These are phyloP conservation scores for Scleroderma bovista DNA, from an alignment of 768 basidiomycete species.

Conservation along the genomic window DNA sequence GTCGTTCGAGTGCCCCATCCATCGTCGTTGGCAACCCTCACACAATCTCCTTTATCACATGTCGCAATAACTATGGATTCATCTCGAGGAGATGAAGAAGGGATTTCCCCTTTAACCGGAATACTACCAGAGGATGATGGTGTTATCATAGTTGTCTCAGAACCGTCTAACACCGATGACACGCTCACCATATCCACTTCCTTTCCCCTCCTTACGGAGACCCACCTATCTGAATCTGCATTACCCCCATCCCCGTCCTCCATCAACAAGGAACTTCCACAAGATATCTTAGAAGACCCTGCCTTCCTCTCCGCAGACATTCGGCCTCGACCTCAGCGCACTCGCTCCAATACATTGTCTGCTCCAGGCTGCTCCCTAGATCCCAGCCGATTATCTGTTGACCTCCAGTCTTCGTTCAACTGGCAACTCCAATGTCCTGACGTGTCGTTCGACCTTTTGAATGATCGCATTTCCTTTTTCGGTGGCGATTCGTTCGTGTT, in stretches of 20 bases:
- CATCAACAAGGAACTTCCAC: neutral
- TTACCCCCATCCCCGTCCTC: neutral
- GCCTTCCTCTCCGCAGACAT: slow-evolving; percentile 7
- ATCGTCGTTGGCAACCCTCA: slow-evolving; percentile 8
- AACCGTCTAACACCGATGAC: slow-evolving; percentile 1
- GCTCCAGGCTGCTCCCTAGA: slow-evolving; percentile 4
- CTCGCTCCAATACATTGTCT: slow-evolving; percentile 5
- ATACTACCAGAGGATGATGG: neutral
- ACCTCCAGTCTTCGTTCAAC: slow-evolving; percentile 31
- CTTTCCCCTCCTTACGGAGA: slow-evolving; percentile 6
- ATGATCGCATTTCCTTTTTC: slow-evolving; percentile 32
- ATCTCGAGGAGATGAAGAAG: slow-evolving; percentile 1
- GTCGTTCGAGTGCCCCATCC: slow-evolving; percentile 1
- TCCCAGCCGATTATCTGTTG: slow-evolving; percentile 26
- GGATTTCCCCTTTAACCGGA: neutral
- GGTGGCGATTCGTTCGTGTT: slow-evolving; percentile 23
- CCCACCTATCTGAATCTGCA: neutral
- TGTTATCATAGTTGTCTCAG: slow-evolving; percentile 1
- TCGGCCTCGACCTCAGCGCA: slow-evolving; percentile 1
- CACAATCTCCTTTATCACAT: slow-evolving; percentile 22
- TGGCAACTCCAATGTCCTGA: slow-evolving; percentile 29
- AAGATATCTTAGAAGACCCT: neutral
- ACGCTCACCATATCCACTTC: slow-evolving; percentile 1
- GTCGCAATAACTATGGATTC: slow-evolving; percentile 28
- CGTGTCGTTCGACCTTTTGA: slow-evolving; percentile 31